A percentile compares a stretch with the other conserved stretches of the same genome.
phyloP scores from a whole-genome alignment of 2,329 filamentous ascomycete genomes.

The Ophiostoma perfectum region DNA sequence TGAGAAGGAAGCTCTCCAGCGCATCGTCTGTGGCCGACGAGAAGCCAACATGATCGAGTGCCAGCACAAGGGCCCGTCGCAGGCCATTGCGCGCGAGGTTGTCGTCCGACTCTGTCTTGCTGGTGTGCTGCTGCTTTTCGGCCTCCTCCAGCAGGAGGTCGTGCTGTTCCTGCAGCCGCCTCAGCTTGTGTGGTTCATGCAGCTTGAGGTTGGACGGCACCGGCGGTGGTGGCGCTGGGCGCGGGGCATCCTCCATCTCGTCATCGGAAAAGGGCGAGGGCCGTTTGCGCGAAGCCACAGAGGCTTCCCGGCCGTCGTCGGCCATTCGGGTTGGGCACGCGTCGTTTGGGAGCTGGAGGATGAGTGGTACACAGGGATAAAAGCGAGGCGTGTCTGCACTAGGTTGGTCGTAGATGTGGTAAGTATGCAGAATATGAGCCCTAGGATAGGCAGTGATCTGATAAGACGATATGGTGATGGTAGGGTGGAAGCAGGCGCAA shows the following conservation, averaged over 20 bases:
- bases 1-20: slow-evolving; percentile 52
- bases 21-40: slow-evolving; percentile 50
- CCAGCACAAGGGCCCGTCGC: slow-evolving; percentile 51
- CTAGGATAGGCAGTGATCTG: no score
- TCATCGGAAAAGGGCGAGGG: slow-evolving; percentile 14
- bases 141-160: slow-evolving; percentile 15
- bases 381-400: no score
- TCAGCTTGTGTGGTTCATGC: slow-evolving; percentile 22
- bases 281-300: slow-evolving; percentile 20
- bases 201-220: slow-evolving; percentile 14
- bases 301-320: slow-evolving; percentile 17
- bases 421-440: neutral
- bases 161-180: slow-evolving; percentile 21
- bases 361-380: neutral
- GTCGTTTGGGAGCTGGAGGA: neutral
- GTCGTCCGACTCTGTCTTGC: slow-evolving; percentile 26
- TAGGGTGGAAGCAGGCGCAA: neutral
- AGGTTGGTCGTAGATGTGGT: no score
- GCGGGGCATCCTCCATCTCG: slow-evolving; percentile 10
- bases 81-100: slow-evolving; percentile 41
- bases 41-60: slow-evolving; percentile 55
- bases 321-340: slow-evolving; percentile 16
- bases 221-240: slow-evolving; percentile 15
- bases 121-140: neutral
- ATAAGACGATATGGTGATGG: neutral